These are phyloP conservation scores for Puccinellia tenuiflora DNA, from an alignment of 176 grass and related monocot genomes.

Conservation along the genomic window DNA sequence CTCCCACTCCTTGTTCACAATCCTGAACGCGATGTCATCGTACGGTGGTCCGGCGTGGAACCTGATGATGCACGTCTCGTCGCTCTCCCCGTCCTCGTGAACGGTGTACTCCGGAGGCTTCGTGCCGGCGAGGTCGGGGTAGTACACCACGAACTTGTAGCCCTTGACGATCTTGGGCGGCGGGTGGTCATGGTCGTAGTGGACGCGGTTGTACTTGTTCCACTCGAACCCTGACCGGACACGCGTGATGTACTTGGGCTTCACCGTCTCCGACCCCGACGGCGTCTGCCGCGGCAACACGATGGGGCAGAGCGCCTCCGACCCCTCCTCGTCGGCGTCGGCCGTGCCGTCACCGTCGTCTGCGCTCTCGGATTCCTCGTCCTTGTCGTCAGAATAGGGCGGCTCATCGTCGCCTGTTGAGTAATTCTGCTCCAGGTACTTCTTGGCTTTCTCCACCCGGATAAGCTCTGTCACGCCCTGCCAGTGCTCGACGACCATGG, in stretches of 20 bases:
- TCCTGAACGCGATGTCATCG: slow-evolving; percentile 39
- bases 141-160: slow-evolving; percentile 43
- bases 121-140: slow-evolving; percentile 14
- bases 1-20: slow-evolving; percentile 46
- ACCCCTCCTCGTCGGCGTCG: neutral
- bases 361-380: neutral
- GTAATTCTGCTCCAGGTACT: slow-evolving; percentile 26
- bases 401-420: neutral
- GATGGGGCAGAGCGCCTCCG: neutral
- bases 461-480: slow-evolving; percentile 24
- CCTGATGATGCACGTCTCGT: slow-evolving; percentile 36
- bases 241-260: slow-evolving; percentile 37
- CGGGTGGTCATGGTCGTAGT: slow-evolving; percentile 29
- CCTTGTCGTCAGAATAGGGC: neutral
- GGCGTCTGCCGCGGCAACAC: neutral
- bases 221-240: slow-evolving; percentile 29
- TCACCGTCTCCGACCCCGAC: neutral
- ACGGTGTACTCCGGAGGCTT: slow-evolving; percentile 23
- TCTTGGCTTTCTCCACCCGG: slow-evolving; percentile 25
- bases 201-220: slow-evolving; percentile 45
- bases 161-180: slow-evolving; percentile 33
- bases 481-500: slow-evolving; percentile 25
- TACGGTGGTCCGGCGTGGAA: slow-evolving; percentile 33
- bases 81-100: slow-evolving; percentile 11
- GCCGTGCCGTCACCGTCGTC: neutral